Evolutionary conservation across 805 yeast genomes (phyloP).

Genomic region (Jamesozyma lodderae): DNA sequence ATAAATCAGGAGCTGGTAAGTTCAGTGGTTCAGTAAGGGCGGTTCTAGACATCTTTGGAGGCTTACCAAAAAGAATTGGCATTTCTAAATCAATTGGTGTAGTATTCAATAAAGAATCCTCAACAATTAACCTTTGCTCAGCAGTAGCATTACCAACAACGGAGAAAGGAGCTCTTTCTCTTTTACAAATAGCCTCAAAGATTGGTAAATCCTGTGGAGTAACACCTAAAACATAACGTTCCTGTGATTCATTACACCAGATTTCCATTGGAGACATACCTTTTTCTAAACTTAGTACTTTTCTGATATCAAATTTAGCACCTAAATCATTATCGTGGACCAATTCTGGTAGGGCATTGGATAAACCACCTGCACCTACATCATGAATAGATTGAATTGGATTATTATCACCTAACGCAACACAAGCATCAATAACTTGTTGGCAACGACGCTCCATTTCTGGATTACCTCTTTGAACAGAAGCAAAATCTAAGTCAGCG

Average conservation of each 20-base stretch:
- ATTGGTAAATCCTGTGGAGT: slow-evolving; percentile 62
- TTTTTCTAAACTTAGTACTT: slow-evolving; percentile 83
- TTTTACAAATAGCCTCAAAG: slow-evolving; percentile 73
- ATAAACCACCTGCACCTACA: slow-evolving; percentile 98
- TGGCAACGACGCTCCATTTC: slow-evolving; percentile 99
- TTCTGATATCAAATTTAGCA: slow-evolving; percentile 84
- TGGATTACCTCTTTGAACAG: slow-evolving; percentile 98
- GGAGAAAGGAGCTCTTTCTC: slow-evolving; percentile 95
- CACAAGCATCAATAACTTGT: slow-evolving; percentile 93
- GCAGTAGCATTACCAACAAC: slow-evolving; percentile 91
- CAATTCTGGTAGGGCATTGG: slow-evolving; percentile 93
- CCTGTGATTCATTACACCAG: slow-evolving; percentile 99
- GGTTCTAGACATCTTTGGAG: slow-evolving; percentile 85
- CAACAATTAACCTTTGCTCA: slow-evolving; percentile 73
- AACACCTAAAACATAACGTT: slow-evolving; percentile 92
- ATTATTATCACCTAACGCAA: slow-evolving; percentile 59
- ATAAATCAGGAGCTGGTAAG: slow-evolving; percentile 34
- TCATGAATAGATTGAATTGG: slow-evolving; percentile 96
- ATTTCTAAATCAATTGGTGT: slow-evolving; percentile 94
- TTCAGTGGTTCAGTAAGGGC: slow-evolving; percentile 55
- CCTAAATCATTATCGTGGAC: slow-evolving; percentile 97
- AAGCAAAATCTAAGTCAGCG: slow-evolving; percentile 93
- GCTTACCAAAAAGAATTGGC: slow-evolving; percentile 91
- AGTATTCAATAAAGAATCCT: slow-evolving; percentile 65
- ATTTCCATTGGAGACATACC: slow-evolving; percentile 99